These are phyloP conservation scores for Colletotrichum graminicola DNA, from an alignment of 2,329 filamentous ascomycete species.

Conservation along the genomic window DNA sequence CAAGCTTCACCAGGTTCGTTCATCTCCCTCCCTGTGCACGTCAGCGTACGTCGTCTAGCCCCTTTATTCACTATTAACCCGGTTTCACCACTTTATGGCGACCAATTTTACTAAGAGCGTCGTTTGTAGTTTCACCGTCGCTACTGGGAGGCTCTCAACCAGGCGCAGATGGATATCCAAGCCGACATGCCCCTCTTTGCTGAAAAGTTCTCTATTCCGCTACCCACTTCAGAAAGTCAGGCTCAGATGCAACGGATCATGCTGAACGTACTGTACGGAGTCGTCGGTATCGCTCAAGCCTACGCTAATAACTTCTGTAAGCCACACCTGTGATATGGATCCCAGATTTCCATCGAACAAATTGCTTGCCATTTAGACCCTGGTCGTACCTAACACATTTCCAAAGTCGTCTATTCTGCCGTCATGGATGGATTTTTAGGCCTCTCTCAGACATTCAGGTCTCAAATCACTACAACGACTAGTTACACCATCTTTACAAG, in stretches of 20 bases:
- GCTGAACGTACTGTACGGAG: slow-evolving; percentile 18
- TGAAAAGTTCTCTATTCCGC: slow-evolving; percentile 16
- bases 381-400: background rate
- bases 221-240: background rate
- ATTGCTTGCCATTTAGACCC: background rate
- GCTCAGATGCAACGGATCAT: background rate
- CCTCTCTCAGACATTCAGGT: background rate
- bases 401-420: slow-evolving; percentile 1
- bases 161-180: slow-evolving; percentile 23
- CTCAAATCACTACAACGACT: background rate
- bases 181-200: slow-evolving; percentile 16
- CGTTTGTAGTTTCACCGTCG: slow-evolving; percentile 18
- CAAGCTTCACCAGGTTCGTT: slow-evolving; percentile 25
- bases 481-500: slow-evolving; percentile 27
- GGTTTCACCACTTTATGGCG: rapidly evolving
- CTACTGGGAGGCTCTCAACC: slow-evolving; percentile 17
- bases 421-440: background rate
- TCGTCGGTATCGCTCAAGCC: slow-evolving; percentile 18
- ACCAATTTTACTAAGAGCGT: background rate
- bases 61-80: background rate
- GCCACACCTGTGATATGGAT: background rate
- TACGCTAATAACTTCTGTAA: slow-evolving; percentile 20
- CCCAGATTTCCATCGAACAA: background rate
- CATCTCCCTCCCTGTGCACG: background rate
- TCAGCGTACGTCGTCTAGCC: background rate